These are phyloP conservation scores for Cercospora sp. DNA, from an alignment of 2,329 filamentous ascomycete genomes.

Conservation along the genomic window DNA sequence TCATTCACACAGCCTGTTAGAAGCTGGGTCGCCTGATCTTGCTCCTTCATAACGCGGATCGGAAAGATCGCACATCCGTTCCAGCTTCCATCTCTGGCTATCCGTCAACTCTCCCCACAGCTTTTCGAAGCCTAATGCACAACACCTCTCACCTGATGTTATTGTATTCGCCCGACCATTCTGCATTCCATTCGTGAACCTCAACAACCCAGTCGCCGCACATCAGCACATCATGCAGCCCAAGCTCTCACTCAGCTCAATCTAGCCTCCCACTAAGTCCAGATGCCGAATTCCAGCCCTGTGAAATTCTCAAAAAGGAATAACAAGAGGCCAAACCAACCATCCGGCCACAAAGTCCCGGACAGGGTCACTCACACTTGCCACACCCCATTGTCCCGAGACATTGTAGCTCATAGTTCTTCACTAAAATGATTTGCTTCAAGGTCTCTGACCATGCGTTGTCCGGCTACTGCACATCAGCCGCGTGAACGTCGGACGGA, in stretches of 20 bases:
- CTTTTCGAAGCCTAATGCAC: neutral
- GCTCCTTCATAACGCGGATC: neutral
- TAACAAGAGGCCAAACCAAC: neutral
- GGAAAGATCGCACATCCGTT: neutral
- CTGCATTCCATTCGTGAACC: neutral
- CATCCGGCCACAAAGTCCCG: neutral
- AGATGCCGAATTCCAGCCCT: neutral
- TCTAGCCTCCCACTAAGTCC: neutral
- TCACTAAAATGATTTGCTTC: neutral
- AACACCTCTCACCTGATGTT: neutral
- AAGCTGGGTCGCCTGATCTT: neutral
- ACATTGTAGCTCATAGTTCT: neutral
- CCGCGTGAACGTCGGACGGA: neutral
- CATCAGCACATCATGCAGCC: neutral
- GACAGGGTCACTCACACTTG: neutral
- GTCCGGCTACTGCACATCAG: constrained; percentile 5
- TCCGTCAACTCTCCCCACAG: neutral
- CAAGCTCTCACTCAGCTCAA: neutral
- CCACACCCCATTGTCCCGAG: neutral
- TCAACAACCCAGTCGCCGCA: neutral
- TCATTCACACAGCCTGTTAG: neutral
- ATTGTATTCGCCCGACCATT: neutral
- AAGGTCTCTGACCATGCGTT: neutral
- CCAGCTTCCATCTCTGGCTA: neutral
- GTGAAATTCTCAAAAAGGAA: neutral